These are phyloP conservation scores for Suhomyces xylopsoci DNA, from an alignment of 805 yeast genomes.

Conservation along the genomic window DNA sequence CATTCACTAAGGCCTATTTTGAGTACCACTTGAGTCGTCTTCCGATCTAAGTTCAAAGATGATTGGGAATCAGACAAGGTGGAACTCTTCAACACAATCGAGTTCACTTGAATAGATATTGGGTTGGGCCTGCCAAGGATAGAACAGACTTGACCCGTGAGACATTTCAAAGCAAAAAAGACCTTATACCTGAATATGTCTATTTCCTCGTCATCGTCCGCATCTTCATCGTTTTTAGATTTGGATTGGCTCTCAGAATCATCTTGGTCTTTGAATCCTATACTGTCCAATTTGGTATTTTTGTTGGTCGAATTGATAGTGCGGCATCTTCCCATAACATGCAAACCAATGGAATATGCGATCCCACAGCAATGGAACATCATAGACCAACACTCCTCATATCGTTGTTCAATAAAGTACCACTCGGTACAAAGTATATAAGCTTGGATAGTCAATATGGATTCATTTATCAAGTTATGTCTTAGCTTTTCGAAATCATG, in stretches of 20 bases:
- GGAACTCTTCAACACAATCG: constrained; percentile 23
- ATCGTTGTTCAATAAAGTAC: constrained; percentile 46
- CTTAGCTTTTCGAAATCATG: constrained; percentile 45
- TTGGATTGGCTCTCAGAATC: neutral
- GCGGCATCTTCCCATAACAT: constrained; percentile 38
- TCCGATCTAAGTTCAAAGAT: constrained; percentile 12
- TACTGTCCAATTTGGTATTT: neutral
- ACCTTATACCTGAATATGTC: constrained; percentile 39
- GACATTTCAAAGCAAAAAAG: constrained; percentile 49
- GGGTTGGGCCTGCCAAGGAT: constrained; percentile 56
- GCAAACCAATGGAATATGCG: constrained; percentile 51
- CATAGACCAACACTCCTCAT: constrained; percentile 52
- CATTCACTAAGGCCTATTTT: constrained; percentile 51
- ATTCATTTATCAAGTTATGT: constrained; percentile 46
- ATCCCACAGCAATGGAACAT: constrained; percentile 48
- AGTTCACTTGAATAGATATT: constrained; percentile 41
- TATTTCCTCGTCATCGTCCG: constrained; percentile 33
- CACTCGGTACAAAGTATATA: constrained; percentile 52
- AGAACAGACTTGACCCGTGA: constrained; percentile 49
- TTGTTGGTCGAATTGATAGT: constrained; percentile 1
- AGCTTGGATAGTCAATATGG: constrained; percentile 47
- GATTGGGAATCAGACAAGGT: constrained; percentile 4
- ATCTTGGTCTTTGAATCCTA: neutral
- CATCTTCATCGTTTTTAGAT: constrained; percentile 13
- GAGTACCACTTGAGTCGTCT: constrained; percentile 29